Evolutionary conservation across 2,329 filamentous ascomycete genomes (phyloP).

Genomic region (Pestalotiopsis sp.): DNA sequence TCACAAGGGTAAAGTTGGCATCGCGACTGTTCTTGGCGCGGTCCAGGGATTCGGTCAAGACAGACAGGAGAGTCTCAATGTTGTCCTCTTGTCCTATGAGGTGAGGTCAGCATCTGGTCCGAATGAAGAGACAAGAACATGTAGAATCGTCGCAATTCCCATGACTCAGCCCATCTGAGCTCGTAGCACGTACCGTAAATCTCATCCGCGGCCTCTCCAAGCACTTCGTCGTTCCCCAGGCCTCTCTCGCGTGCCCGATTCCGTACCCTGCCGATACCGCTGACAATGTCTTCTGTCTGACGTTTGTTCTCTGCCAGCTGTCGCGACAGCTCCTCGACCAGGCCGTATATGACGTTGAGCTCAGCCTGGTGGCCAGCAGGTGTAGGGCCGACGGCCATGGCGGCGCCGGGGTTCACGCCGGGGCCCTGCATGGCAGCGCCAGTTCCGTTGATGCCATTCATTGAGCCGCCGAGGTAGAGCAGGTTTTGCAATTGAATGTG

Average conservation of each 20-base stretch:
- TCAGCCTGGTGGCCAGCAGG: constrained; percentile 69
- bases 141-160: neutral
- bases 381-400: constrained; percentile 52
- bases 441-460: constrained; percentile 17
- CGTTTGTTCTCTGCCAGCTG: constrained; percentile 62
- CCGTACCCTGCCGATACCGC: constrained; percentile 61
- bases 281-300: constrained; percentile 63
- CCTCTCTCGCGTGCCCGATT: constrained; percentile 53
- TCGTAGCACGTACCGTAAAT: constrained; percentile 47
- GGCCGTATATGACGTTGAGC: constrained; percentile 66
- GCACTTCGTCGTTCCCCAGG: constrained; percentile 58
- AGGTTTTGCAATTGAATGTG: constrained; percentile 12
- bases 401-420: constrained; percentile 36
- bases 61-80: constrained; percentile 60
- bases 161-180: neutral
- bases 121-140: neutral
- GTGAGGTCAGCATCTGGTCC: constrained; percentile 6
- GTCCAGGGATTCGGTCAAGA: constrained; percentile 62
- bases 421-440: constrained; percentile 28
- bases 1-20: constrained; percentile 37
- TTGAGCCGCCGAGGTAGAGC: constrained; percentile 4
- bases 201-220: constrained; percentile 55
- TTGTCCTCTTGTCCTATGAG: constrained; percentile 56
- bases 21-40: constrained; percentile 57
- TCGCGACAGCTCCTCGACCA: constrained; percentile 67